Conservation (phyloP, 176 grass and related monocot species). For the Triticum dicoccoides region DNA sequence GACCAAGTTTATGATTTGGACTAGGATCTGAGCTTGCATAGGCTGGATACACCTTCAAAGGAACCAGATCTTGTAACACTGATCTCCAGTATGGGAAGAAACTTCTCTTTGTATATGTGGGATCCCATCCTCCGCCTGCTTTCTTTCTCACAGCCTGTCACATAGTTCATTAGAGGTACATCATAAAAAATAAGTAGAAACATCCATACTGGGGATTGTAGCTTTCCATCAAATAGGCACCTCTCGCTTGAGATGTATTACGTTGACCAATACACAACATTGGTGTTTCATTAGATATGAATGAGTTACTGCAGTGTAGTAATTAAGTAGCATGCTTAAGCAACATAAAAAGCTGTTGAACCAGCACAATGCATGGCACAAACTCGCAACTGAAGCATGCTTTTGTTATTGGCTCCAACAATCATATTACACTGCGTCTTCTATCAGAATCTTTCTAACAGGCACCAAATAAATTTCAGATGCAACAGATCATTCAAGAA, state of each 20-base stretch:
- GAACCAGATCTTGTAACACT: background rate
- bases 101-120: conserved; percentile 1
- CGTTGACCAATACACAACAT: background rate
- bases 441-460: background rate
- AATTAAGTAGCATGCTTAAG: background rate
- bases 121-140: background rate
- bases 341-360: background rate
- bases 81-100: background rate
- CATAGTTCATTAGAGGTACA: background rate
- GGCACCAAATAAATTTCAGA: background rate
- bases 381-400: background rate
- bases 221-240: too few species aligned
- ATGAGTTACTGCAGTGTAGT: background rate
- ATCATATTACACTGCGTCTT: background rate
- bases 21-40: conserved; percentile 1
- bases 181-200: background rate
- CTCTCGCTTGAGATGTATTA: background rate
- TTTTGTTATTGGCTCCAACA: background rate
- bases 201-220: too few species aligned
- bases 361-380: too few species aligned
- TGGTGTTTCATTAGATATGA: background rate
- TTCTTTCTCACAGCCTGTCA: background rate
- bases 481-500: too few species aligned
- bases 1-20: background rate
- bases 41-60: conserved; percentile 5